These are phyloP conservation scores for Ophiostoma pallidulum DNA, from an alignment of 2,329 filamentous ascomycete genomes.

Conservation along the genomic window DNA sequence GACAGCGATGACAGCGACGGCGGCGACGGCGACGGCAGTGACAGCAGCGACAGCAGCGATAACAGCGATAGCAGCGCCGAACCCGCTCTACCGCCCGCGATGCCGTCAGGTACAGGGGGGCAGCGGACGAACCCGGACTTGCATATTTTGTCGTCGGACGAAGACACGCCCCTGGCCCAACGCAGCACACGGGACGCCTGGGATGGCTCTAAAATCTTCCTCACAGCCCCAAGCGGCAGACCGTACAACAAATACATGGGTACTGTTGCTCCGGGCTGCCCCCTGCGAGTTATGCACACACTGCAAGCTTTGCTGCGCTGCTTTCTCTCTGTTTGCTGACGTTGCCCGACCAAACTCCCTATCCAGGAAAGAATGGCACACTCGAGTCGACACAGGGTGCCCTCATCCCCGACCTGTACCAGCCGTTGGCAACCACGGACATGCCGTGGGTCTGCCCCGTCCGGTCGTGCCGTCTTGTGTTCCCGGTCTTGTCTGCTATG, in stretches of 20 bases:
- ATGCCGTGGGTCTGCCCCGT: slow-evolving; percentile 14
- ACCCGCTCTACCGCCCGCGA: neutral
- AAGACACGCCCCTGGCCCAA: too few species aligned
- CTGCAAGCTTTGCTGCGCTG: too few species aligned
- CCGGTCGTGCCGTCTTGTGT: slow-evolving; percentile 10
- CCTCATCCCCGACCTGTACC: slow-evolving; percentile 11
- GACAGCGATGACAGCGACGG: neutral
- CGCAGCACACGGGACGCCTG: too few species aligned
- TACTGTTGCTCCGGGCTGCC: too few species aligned
- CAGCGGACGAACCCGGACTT: too few species aligned
- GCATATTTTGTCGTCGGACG: too few species aligned
- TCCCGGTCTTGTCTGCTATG: neutral
- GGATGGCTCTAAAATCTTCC: too few species aligned
- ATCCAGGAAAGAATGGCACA: neutral
- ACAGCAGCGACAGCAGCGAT: neutral
- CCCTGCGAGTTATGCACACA: too few species aligned
- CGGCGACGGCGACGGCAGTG: neutral
- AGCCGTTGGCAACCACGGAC: neutral
- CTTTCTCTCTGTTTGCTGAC: too few species aligned
- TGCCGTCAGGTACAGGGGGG: too few species aligned
- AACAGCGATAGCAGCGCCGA: neutral
- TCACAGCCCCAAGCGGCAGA: neutral
- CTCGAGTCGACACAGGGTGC: neutral
- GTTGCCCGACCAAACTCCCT: too few species aligned
- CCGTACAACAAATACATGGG: slow-evolving; percentile 3